A percentile compares a stretch with the other conserved stretches of the same genome.
Evolutionary conservation across 257 asterid genomes (phyloP).

Genomic region (Ajuga chamaepitys): DNA sequence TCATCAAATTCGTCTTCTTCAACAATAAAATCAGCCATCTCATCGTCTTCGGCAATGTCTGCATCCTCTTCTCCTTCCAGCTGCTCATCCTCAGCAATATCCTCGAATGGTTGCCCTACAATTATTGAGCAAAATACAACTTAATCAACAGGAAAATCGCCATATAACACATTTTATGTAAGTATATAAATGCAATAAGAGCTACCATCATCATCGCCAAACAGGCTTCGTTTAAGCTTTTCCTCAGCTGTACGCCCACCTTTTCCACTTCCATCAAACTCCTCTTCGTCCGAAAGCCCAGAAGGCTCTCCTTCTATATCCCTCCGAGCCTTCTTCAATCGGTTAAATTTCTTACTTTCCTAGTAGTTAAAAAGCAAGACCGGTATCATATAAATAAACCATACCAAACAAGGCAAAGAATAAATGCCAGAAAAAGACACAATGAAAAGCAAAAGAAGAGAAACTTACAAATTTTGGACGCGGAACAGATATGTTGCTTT

Average conservation of each 20-base stretch:
- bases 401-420: background rate
- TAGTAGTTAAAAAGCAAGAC: conserved; percentile 16
- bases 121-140: conserved; percentile 1
- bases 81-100: conserved; percentile 86
- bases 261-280: conserved; percentile 57
- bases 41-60: conserved; percentile 78
- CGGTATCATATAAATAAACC: background rate
- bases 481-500: conserved; percentile 75
- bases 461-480: conserved; percentile 55
- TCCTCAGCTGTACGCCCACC: conserved; percentile 76
- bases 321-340: conserved; percentile 80
- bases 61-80: conserved; percentile 66
- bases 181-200: conserved; percentile 3
- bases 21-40: conserved; percentile 95
- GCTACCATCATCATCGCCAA: conserved; percentile 86
- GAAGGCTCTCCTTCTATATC: conserved; percentile 66
- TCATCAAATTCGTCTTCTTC: conserved; percentile 84
- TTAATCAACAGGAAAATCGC: conserved; percentile 3
- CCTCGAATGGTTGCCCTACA: conserved; percentile 80
- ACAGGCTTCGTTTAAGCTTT: conserved; percentile 66
- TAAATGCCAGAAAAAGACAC: background rate
- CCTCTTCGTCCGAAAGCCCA: conserved; percentile 78
- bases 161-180: background rate
- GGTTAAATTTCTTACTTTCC: conserved; percentile 80
- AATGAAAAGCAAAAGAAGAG: background rate